phyloP scores from a whole-genome alignment of 2,329 filamentous ascomycete species.

The Triangularia verruculosa region DNA sequence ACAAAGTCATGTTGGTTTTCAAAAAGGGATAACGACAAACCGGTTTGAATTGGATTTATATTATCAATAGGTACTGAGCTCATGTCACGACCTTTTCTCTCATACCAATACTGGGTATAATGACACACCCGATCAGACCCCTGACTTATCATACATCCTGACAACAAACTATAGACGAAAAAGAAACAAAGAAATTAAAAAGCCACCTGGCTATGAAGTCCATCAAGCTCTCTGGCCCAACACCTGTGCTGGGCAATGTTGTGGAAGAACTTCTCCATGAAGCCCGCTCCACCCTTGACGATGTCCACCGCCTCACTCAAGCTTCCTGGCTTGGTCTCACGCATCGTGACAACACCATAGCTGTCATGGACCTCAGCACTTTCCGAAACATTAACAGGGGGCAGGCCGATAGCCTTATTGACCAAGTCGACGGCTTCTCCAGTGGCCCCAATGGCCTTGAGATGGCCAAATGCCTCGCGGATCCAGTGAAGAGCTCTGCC shows the following conservation, averaged over 20 bases:
- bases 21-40: no score
- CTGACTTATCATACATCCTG: neutral
- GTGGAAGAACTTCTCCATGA: slow-evolving; percentile 68
- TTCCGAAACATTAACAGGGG: slow-evolving; percentile 41
- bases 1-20: no score
- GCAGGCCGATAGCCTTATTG: slow-evolving; percentile 43
- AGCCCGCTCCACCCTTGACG: slow-evolving; percentile 64
- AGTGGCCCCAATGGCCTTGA: slow-evolving; percentile 74
- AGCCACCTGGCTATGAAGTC: slow-evolving; percentile 63
- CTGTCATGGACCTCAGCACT: slow-evolving; percentile 57
- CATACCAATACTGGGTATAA: neutral
- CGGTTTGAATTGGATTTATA: no score
- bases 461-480: slow-evolving; percentile 75
- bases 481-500: slow-evolving; percentile 75
- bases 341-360: slow-evolving; percentile 74
- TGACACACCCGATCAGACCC: neutral
- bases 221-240: slow-evolving; percentile 71
- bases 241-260: slow-evolving; percentile 70
- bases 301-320: slow-evolving; percentile 62
- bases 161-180: neutral
- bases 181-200: slow-evolving; percentile 53
- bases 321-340: slow-evolving; percentile 49
- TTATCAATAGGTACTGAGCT: no score
- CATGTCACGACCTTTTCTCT: no score
- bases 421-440: slow-evolving; percentile 69